These are phyloP conservation scores for Dipteronia dyeriana DNA, from an alignment of 345 rosid genomes.

Conservation along the genomic window DNA sequence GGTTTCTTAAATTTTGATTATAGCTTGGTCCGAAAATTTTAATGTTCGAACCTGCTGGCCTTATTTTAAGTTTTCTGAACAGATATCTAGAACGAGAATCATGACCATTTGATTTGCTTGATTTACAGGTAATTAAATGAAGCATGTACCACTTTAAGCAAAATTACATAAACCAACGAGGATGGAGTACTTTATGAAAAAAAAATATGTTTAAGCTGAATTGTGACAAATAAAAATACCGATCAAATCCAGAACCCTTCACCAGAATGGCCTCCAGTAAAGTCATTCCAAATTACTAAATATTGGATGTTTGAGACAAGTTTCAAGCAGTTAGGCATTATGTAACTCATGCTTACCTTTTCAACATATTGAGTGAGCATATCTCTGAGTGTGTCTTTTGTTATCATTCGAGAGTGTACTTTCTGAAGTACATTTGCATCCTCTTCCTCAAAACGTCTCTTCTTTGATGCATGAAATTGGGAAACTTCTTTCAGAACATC, in stretches of 20 bases:
- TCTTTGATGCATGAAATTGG: slow-evolving; percentile 51
- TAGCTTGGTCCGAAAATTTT: neutral
- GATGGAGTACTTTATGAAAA: neutral
- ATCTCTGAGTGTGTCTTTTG: slow-evolving; percentile 68
- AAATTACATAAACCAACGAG: neutral
- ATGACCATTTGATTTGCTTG: neutral
- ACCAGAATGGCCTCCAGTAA: neutral
- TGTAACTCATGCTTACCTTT: slow-evolving; percentile 48
- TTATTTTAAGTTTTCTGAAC: neutral
- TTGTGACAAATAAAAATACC: neutral
- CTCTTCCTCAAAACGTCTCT: slow-evolving; percentile 49
- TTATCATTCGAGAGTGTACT: slow-evolving; percentile 58
- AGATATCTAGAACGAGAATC: neutral
- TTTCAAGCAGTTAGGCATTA: neutral
- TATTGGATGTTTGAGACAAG: neutral
- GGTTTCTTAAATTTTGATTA: neutral
- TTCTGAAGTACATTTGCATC: slow-evolving; percentile 58
- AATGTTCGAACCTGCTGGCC: neutral
- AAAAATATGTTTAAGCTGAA: neutral
- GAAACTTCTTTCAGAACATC: slow-evolving; percentile 79
- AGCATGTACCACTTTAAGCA: neutral
- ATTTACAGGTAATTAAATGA: neutral
- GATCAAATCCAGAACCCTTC: neutral
- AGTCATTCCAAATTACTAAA: neutral
- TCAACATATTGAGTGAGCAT: slow-evolving; percentile 84